Evolutionary conservation across 1,139 yeast species (phyloP).

Genomic region (Sugiyamaella neomexicana): DNA sequence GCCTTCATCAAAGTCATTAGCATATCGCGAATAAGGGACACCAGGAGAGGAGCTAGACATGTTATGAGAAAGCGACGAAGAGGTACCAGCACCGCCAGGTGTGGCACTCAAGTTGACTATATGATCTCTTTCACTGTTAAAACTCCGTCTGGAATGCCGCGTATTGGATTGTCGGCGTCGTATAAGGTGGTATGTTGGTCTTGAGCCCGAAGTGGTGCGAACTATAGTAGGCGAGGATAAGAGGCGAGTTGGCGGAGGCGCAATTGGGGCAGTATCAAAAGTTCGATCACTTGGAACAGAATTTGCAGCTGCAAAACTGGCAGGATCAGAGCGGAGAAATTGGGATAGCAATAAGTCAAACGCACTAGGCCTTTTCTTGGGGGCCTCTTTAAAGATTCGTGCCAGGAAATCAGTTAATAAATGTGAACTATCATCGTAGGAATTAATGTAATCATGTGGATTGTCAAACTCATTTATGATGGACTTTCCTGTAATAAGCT

Average conservation of each 20-base stretch:
- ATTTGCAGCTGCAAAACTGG: constrained; percentile 14
- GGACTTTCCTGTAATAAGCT: constrained; percentile 67
- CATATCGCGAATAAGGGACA: constrained; percentile 54
- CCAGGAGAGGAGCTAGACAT: background rate
- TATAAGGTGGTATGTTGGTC: constrained; percentile 8
- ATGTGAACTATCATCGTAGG: constrained; percentile 47
- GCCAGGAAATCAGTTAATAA: constrained; percentile 64
- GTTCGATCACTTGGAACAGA: background rate
- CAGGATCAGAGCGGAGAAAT: constrained; percentile 65
- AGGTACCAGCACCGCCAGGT: background rate
- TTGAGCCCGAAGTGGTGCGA: constrained; percentile 5
- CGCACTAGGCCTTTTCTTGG: constrained; percentile 76
- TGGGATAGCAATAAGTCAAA: constrained; percentile 80
- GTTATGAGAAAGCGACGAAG: background rate
- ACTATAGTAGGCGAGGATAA: constrained; percentile 6
- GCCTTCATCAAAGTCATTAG: constrained; percentile 88
- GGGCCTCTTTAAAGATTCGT: constrained; percentile 62
- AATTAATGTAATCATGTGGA: constrained; percentile 62
- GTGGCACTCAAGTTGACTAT: background rate
- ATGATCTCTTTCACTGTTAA: constrained; percentile 18
- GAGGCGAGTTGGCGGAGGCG: background rate
- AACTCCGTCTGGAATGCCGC: constrained; percentile 19
- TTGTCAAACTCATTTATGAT: constrained; percentile 53
- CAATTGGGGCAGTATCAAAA: constrained; percentile 1
- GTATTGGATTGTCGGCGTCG: constrained; percentile 1